A percentile compares a stretch with the other conserved stretches of the same genome.
phyloP scores from a whole-genome alignment of 768 basidiomycete species.

The Peribolospora kevripleyi region DNA sequence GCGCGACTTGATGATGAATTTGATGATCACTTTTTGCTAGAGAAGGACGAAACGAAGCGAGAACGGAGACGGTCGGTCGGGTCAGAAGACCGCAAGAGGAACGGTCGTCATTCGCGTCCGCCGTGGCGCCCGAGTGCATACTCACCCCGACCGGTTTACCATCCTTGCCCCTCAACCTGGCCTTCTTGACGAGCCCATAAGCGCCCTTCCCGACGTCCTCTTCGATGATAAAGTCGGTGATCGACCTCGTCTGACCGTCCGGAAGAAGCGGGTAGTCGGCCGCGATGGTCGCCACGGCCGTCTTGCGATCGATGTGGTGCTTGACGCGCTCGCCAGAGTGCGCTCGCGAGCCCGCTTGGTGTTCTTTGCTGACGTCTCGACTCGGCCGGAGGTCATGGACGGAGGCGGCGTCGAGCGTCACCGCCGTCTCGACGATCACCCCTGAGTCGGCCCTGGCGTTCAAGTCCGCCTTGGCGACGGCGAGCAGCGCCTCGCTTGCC shows the following conservation, averaged over 20 bases:
- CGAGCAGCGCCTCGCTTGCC: no score
- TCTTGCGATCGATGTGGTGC: background rate
- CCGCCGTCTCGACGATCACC: background rate
- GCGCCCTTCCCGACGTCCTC: slow-evolving; percentile 80
- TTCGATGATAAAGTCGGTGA: slow-evolving; percentile 65
- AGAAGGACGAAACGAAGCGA: slow-evolving; percentile 10
- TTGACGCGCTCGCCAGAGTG: no score
- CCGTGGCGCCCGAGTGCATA: background rate
- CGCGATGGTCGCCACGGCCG: background rate
- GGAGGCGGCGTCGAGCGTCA: background rate
- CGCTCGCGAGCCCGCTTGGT: no score
- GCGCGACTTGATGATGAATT: slow-evolving; percentile 93
- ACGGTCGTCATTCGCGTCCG: background rate
- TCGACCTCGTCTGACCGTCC: slow-evolving; percentile 21
- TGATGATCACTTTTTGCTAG: slow-evolving; percentile 76
- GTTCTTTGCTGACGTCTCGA: no score
- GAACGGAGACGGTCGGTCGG: slow-evolving; percentile 6
- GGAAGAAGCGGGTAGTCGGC: slow-evolving; percentile 1
- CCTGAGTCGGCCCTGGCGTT: no score
- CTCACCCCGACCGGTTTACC: slow-evolving; percentile 58
- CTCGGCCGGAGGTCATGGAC: background rate
- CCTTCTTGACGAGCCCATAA: slow-evolving; percentile 82
- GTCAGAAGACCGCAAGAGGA: slow-evolving; percentile 1
- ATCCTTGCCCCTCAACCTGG: slow-evolving; percentile 46
- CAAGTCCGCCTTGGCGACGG: no score